Percentiles rank a stretch among this genome's conserved stretches.
These are phyloP conservation scores for Fusarium bactridioides DNA, from an alignment of 2,329 filamentous ascomycete genomes.

Conservation along the genomic window DNA sequence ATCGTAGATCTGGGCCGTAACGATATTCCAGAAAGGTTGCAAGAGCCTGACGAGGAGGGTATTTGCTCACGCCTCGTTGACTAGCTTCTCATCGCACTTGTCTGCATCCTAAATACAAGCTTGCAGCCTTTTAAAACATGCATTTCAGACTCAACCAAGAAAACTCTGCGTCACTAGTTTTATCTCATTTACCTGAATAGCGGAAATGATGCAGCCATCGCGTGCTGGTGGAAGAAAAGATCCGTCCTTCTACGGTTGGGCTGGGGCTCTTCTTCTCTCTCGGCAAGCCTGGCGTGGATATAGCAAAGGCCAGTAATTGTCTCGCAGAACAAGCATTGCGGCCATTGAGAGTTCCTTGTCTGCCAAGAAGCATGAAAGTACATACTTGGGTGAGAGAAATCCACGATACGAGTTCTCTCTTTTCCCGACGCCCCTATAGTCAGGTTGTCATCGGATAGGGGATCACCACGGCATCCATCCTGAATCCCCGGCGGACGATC, in stretches of 20 bases:
- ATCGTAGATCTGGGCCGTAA: slow-evolving; percentile 16
- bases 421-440: slow-evolving; percentile 12
- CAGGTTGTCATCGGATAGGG: slow-evolving; percentile 23
- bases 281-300: slow-evolving; percentile 12
- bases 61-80: neutral
- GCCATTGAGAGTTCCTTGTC: neutral
- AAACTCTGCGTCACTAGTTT: neutral
- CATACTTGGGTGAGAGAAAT: slow-evolving; percentile 5
- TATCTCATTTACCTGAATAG: slow-evolving; percentile 4
- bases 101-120: neutral
- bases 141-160: neutral
- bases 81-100: slow-evolving; percentile 1
- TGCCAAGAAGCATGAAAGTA: slow-evolving; percentile 29
- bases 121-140: neutral
- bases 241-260: slow-evolving; percentile 12
- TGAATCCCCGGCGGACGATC: slow-evolving; percentile 26
- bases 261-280: neutral
- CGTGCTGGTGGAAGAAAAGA: slow-evolving; percentile 17
- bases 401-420: slow-evolving; percentile 26
- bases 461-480: slow-evolving; percentile 32
- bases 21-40: neutral
- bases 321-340: neutral
- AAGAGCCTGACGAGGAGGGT: slow-evolving; percentile 2
- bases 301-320: slow-evolving; percentile 12
- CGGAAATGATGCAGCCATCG: slow-evolving; percentile 26